Percentiles rank a stretch among this genome's conserved stretches.
Conservation (phyloP, 805 yeast species). For the Pichia phayaonensis region DNA sequence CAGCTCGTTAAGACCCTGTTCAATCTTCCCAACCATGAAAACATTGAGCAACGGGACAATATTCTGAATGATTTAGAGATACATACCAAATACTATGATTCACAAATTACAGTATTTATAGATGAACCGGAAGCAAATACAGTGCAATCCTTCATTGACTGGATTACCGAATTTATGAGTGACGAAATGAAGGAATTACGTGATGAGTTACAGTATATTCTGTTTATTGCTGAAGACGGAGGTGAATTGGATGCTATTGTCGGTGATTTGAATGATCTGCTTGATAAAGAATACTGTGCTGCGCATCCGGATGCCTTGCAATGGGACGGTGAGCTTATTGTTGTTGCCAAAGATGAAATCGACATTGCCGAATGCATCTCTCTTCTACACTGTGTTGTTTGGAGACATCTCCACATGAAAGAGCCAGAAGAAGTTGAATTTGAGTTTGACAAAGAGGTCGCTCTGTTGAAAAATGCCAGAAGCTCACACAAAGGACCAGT, state of each 20-base stretch:
- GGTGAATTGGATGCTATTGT: slow-evolving; percentile 6
- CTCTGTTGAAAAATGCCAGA: background rate
- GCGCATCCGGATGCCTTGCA: slow-evolving; percentile 11
- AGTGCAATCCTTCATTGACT: slow-evolving; percentile 13
- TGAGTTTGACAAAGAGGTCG: background rate
- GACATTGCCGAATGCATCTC: background rate
- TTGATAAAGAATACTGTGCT: slow-evolving; percentile 21
- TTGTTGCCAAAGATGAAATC: slow-evolving; percentile 24
- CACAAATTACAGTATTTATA: slow-evolving; percentile 22
- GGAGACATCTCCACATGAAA: background rate
- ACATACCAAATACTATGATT: slow-evolving; percentile 22
- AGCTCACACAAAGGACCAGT: background rate
- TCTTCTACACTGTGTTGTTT: slow-evolving; percentile 6
- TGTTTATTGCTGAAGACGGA: background rate
- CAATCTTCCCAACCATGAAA: background rate
- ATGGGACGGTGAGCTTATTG: slow-evolving; percentile 31
- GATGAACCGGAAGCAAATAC: slow-evolving; percentile 30
- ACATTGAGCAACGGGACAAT: slow-evolving; percentile 20
- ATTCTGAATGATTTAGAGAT: slow-evolving; percentile 18
- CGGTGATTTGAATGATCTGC: slow-evolving; percentile 10
- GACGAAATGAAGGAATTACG: slow-evolving; percentile 37
- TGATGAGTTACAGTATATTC: slow-evolving; percentile 30
- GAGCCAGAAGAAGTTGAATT: no score
- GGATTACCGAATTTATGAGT: slow-evolving; percentile 34
- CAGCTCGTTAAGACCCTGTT: background rate